Percentiles rank a stretch among this genome's conserved stretches.
phyloP scores from a whole-genome alignment of 108 stramenopile species.

The Mayamaea pseudoterrestris region DNA sequence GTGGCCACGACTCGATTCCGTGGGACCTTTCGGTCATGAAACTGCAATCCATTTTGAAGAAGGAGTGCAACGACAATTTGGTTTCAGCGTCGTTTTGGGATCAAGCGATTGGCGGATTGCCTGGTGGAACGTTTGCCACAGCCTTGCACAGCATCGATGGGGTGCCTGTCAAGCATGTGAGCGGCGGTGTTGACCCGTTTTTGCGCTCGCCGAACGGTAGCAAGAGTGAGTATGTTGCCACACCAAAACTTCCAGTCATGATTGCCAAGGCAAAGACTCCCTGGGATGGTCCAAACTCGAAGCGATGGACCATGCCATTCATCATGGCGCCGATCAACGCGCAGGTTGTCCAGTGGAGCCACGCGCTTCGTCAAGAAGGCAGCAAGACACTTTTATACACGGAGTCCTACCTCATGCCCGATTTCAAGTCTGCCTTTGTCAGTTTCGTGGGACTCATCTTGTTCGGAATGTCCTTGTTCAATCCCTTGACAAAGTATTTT shows the following conservation, averaged over 20 bases:
- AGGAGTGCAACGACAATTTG: slow-evolving; percentile 23
- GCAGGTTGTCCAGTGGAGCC: slow-evolving; percentile 41
- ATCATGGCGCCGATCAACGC: slow-evolving; percentile 67
- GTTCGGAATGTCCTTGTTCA: slow-evolving; percentile 24
- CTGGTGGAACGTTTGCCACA: slow-evolving; percentile 55
- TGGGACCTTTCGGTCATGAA: slow-evolving; percentile 61
- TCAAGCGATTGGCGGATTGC: slow-evolving; percentile 27
- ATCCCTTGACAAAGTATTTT: slow-evolving; percentile 41
- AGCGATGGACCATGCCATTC: slow-evolving; percentile 36
- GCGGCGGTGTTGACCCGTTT: slow-evolving; percentile 19
- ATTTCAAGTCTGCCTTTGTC: slow-evolving; percentile 32
- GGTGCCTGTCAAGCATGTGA: background rate
- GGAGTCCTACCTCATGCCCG: slow-evolving; percentile 23
- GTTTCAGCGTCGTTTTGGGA: slow-evolving; percentile 27
- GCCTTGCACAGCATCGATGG: slow-evolving; percentile 1
- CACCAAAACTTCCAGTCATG: background rate
- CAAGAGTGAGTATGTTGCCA: slow-evolving; percentile 9
- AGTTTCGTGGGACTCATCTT: slow-evolving; percentile 23
- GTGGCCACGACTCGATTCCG: slow-evolving; percentile 84
- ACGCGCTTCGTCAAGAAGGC: slow-evolving; percentile 29
- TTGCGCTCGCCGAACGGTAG: slow-evolving; percentile 18
- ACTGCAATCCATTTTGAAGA: slow-evolving; percentile 22
- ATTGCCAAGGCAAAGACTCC: slow-evolving; percentile 4
- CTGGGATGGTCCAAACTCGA: background rate
- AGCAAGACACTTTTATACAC: slow-evolving; percentile 28